Base-by-base conservation (phyloP, 768 basidiomycete genomes). In the Hortiboletus campestris region DNA sequence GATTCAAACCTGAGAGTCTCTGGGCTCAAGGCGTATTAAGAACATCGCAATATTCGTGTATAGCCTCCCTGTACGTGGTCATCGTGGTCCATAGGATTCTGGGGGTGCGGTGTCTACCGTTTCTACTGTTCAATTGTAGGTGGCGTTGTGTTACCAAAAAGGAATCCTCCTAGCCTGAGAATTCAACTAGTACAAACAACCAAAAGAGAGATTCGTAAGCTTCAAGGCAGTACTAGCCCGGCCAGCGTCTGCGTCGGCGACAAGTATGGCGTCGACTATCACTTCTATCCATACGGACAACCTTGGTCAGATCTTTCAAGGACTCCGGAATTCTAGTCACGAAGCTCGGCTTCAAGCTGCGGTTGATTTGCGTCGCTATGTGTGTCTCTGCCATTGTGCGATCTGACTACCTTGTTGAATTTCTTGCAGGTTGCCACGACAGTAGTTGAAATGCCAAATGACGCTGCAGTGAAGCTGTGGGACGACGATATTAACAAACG, bases 381-480 rank as follows among this genome's bases (percentile, higher is more conserved):
- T 89, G 68, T 59, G 83, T 76, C 35, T 45, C 47, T 49, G 36
- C 25, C 63, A 22, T 55, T 22, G 38, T 54, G 40, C 32, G 49
- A 55, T 67, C 36, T 56, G 12, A 11, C 22, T 28, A 8, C 42
- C 40, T 46, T 44, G 43, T 61, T 64, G 22, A 63, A 42, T 32
- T 42, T 40, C 56, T 42, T 31, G 19, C 64, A 94, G 92, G 86
- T 93, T 22, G 80, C 83, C 10, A 82, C 82, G 32, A 83, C 83
- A 6, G 80, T 91, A 4, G 80, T 86, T 9, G 91, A 94, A 67
- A 86, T 91, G 82, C 84, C 89, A 11, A 84, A 89, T 2, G 91
- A 93, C 61, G 84, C 84, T 13, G 86, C 87, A 11, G 81, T 84
- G 0, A 91, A 91, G 67, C 74, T 93, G 46, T 94, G 91, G 90